phyloP scores from a whole-genome alignment of 306 rosid genomes.

The Malus sieversii region DNA sequence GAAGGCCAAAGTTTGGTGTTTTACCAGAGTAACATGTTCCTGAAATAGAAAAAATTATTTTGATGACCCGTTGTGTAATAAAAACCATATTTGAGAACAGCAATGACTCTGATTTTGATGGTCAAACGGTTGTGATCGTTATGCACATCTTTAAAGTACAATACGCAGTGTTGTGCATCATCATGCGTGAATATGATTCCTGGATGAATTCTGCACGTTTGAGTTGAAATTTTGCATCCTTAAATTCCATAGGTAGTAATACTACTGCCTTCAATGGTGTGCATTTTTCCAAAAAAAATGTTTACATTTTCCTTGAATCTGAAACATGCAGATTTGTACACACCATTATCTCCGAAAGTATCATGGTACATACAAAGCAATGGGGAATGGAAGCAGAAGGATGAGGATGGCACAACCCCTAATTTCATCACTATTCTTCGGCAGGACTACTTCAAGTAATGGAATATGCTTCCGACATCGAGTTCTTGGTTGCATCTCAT shows the following conservation, averaged over 20 bases:
- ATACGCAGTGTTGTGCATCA: neutral
- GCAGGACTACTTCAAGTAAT: constrained; percentile 71
- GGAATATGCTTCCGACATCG: neutral
- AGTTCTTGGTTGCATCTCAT: neutral
- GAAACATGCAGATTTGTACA: constrained; percentile 44
- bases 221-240: neutral
- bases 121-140: neutral
- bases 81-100: neutral
- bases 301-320: constrained; percentile 5
- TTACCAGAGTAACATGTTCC: too few relatives aligned
- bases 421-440: constrained; percentile 39
- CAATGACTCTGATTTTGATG: neutral
- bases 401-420: constrained; percentile 47
- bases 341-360: constrained; percentile 68
- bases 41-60: neutral
- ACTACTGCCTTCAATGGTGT: neutral
- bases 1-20: too few relatives aligned
- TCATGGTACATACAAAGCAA: constrained; percentile 63
- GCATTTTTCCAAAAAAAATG: neutral
- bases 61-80: neutral
- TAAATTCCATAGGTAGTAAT: neutral
- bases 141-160: neutral
- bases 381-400: constrained; percentile 62
- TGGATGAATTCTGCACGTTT: neutral
- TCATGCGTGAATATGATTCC: neutral